phyloP scores from a whole-genome alignment of 257 asterid species.

The Lavandula angustifolia region DNA sequence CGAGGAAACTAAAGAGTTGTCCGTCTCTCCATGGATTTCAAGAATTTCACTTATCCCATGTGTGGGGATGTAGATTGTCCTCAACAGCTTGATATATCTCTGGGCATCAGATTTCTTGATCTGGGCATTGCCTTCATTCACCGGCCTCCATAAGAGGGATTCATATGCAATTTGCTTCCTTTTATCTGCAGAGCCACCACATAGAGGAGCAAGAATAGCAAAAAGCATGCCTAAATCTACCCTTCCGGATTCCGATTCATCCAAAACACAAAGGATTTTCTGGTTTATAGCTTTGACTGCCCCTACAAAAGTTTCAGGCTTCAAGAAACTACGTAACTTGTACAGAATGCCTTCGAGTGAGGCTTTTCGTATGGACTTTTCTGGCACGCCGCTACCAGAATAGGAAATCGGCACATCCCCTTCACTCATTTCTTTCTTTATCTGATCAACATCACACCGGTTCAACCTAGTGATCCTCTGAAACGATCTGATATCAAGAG shows the following conservation, averaged over 20 bases:
- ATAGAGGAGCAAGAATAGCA: slow-evolving; percentile 80
- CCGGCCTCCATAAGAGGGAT: slow-evolving; percentile 89
- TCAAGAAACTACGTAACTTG: slow-evolving; percentile 77
- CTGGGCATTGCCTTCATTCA: slow-evolving; percentile 67
- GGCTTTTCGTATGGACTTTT: slow-evolving; percentile 89
- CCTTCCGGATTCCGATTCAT: slow-evolving; percentile 83
- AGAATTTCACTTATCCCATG: slow-evolving; percentile 75
- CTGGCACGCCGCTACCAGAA: slow-evolving; percentile 78
- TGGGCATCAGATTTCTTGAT: slow-evolving; percentile 77
- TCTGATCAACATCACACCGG: slow-evolving; percentile 72
- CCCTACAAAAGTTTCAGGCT: slow-evolving; percentile 92
- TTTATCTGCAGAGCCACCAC: slow-evolving; percentile 77
- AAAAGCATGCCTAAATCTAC: slow-evolving; percentile 92
- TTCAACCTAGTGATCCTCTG: slow-evolving; percentile 91
- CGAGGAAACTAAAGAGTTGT: slow-evolving; percentile 54
- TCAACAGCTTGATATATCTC: slow-evolving; percentile 65
- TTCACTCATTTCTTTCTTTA: slow-evolving; percentile 86
- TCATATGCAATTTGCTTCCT: slow-evolving; percentile 85
- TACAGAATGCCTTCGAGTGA: slow-evolving; percentile 75
- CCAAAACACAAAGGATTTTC: slow-evolving; percentile 77
- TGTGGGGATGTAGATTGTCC: slow-evolving; percentile 61
- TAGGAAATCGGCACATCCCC: slow-evolving; percentile 76
- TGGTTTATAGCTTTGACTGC: slow-evolving; percentile 91
- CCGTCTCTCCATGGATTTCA: slow-evolving; percentile 79
- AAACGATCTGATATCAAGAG: slow-evolving; percentile 82